Evolutionary conservation across 2,329 filamentous ascomycete genomes (phyloP).

Genomic region (Aspergillus quadrilineatus): DNA sequence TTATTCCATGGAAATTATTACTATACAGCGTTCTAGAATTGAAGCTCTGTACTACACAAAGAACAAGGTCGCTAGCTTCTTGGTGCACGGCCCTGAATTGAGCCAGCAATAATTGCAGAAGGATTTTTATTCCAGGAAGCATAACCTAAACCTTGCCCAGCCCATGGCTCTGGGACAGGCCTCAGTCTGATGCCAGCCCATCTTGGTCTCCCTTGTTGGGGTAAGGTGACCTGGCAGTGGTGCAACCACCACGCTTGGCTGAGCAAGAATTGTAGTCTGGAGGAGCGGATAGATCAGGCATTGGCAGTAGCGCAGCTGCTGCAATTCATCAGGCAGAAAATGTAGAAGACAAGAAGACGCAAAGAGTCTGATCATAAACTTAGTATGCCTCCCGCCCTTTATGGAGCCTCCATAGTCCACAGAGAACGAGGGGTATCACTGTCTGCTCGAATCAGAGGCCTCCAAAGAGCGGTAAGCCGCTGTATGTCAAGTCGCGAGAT

Average conservation of each 20-base stretch:
- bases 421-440: not conserved
- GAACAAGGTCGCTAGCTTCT: slow-evolving; percentile 9
- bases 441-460: not conserved
- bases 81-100: slow-evolving; percentile 12
- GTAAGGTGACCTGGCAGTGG: not conserved
- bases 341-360: not conserved
- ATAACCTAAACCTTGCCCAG: not conserved
- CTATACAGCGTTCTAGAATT: not conserved
- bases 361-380: not conserved
- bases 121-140: slow-evolving; percentile 1
- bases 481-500: slow-evolving; percentile 11
- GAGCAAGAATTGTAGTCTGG: not conserved
- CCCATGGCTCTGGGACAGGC: not conserved
- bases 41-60: slow-evolving; percentile 6
- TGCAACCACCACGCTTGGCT: not conserved
- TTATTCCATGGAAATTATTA: not conserved
- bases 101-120: slow-evolving; percentile 11
- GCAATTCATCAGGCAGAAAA: not conserved
- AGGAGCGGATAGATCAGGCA: not conserved
- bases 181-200: not conserved
- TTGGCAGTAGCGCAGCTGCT: not conserved
- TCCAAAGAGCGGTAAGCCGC: slow-evolving; percentile 13
- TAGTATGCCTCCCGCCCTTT: not conserved
- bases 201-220: not conserved
- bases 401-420: not conserved